phyloP scores from a whole-genome alignment of 2,329 filamentous ascomycete species.

The Xylariaceae sp. region DNA sequence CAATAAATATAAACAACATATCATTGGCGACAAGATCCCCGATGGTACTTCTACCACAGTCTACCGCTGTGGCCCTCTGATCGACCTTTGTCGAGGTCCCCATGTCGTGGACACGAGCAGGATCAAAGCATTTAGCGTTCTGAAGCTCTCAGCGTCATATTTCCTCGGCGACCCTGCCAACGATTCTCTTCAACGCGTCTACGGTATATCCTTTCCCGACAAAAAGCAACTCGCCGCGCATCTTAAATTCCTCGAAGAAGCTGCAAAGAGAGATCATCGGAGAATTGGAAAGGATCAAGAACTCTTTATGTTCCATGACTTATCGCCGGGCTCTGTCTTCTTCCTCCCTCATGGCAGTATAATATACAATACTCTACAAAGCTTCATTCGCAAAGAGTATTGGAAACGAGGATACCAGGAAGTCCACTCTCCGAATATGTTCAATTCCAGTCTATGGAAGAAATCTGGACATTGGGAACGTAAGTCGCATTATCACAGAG shows the following conservation, averaged over 20 bases:
- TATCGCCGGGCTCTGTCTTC: conserved; percentile 90
- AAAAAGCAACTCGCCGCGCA: conserved; percentile 94
- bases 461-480: conserved; percentile 87
- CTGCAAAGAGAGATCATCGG: conserved; percentile 93
- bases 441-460: conserved; percentile 89
- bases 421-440: conserved; percentile 96
- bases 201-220: conserved; percentile 91
- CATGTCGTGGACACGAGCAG: conserved; percentile 91
- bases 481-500: conserved; percentile 4
- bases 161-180: conserved; percentile 93
- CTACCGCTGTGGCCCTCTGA: conserved; percentile 87
- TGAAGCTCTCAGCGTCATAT: conserved; percentile 74
- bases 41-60: conserved; percentile 91
- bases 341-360: conserved; percentile 88
- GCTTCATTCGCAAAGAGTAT: conserved; percentile 81
- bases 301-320: conserved; percentile 93
- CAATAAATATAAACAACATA: conserved; percentile 96
- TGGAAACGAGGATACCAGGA: conserved; percentile 91
- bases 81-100: conserved; percentile 91
- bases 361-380: conserved; percentile 85
- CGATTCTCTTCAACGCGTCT: conserved; percentile 92
- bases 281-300: conserved; percentile 94
- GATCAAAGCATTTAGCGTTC: conserved; percentile 91
- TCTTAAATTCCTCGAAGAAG: conserved; percentile 92
- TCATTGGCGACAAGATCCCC: conserved; percentile 87